Evolutionary conservation across 306 rosid genomes (phyloP).

Genomic region (Coriaria nepalensis): DNA sequence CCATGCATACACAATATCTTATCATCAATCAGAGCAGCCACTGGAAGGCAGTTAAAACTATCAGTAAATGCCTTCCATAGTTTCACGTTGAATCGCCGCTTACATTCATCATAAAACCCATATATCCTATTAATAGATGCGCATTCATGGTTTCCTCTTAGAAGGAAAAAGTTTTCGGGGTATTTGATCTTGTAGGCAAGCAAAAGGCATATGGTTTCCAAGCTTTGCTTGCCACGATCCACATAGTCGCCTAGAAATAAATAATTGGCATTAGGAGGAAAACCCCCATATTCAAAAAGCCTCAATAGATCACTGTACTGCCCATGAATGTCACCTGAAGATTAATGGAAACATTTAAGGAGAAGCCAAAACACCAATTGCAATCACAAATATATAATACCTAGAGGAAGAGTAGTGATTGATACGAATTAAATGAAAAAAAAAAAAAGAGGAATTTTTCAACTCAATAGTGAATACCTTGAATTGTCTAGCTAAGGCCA

Average conservation of each 20-base stretch:
- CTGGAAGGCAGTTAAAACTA: slow-evolving; percentile 83
- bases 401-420: not conserved
- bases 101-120: slow-evolving; percentile 92
- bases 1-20: slow-evolving; percentile 96
- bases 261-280: slow-evolving; percentile 74
- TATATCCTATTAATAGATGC: slow-evolving; percentile 85
- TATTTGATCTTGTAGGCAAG: slow-evolving; percentile 80
- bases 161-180: slow-evolving; percentile 80
- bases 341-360: slow-evolving; percentile 7
- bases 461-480: no score
- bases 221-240: slow-evolving; percentile 90
- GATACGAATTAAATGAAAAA: no score
- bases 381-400: not conserved
- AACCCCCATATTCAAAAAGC: slow-evolving; percentile 90
- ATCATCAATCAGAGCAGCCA: slow-evolving; percentile 87
- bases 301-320: slow-evolving; percentile 84
- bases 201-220: slow-evolving; percentile 89
- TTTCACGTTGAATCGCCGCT: slow-evolving; percentile 85
- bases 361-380: slow-evolving; percentile 3
- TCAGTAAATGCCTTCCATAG: slow-evolving; percentile 90
- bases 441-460: no score
- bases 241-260: slow-evolving; percentile 87
- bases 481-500: no score
- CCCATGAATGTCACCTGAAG: slow-evolving; percentile 85
- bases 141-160: slow-evolving; percentile 88